Conservation (phyloP, 140 eudicot species). For the Stevia rebaudiana region DNA sequence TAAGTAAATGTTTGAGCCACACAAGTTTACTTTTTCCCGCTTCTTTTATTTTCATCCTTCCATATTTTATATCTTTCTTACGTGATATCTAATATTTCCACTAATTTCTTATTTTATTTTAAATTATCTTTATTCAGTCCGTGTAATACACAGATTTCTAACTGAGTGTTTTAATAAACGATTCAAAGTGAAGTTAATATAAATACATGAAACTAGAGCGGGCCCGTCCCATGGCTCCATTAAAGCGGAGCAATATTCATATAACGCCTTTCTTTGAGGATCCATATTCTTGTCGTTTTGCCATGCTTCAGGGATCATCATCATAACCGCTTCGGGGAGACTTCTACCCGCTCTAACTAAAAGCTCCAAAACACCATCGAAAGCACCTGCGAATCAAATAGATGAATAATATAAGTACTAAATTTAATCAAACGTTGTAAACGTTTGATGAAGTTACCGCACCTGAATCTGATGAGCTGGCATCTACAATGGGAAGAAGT, state of each 20-base stretch:
- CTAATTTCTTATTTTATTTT: too few species aligned
- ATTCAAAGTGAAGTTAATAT: neutral
- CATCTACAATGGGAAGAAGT: constrained; percentile 97
- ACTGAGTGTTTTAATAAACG: neutral
- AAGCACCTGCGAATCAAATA: constrained; percentile 51
- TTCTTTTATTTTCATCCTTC: too few species aligned
- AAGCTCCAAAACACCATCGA: constrained; percentile 97
- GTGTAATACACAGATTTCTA: too few species aligned
- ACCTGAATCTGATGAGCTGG: constrained; percentile 99
- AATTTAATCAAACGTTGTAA: neutral
- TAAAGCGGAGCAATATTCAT: constrained; percentile 86
- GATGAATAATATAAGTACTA: too few species aligned
- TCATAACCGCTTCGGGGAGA: constrained; percentile 97
- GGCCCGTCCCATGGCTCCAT: constrained; percentile 99
- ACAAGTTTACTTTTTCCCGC: too few species aligned
- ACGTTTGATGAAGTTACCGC: neutral
- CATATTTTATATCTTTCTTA: too few species aligned
- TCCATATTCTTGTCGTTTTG: constrained; percentile 97
- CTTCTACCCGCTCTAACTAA: constrained; percentile 92
- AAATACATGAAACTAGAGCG: constrained; percentile 85
- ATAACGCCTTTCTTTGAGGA: constrained; percentile 76
- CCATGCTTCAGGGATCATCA: constrained; percentile 99
- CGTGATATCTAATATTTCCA: too few species aligned
- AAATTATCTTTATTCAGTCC: too few species aligned
- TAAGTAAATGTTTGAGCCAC: too few species aligned